Conservation (phyloP, 1,284 basidiomycete species). For the Blastosporella zonata region DNA sequence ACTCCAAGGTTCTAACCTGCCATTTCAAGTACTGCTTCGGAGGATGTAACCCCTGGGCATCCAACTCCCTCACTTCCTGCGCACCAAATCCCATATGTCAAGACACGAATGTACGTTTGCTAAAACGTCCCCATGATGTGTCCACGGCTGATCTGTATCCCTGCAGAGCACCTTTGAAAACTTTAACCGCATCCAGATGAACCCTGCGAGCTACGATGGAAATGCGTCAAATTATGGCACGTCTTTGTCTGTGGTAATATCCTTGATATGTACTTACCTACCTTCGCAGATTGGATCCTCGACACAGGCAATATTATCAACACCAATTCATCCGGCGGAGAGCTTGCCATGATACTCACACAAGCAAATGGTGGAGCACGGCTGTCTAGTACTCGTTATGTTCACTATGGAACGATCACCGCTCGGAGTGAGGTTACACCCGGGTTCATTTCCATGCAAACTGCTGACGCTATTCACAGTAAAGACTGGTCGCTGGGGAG, state of each 20-base stretch:
- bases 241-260: conserved; percentile 7
- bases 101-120: conserved; percentile 48
- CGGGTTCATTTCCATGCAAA: background rate
- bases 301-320: conserved; percentile 66
- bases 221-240: conserved; percentile 63
- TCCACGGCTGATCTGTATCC: background rate
- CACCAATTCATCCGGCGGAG: conserved; percentile 57
- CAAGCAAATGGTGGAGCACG: conserved; percentile 71
- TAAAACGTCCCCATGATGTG: background rate
- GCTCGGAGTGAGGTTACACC: conserved; percentile 48
- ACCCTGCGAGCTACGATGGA: conserved; percentile 64
- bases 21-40: conserved; percentile 66
- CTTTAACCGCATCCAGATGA: conserved; percentile 63
- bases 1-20: background rate
- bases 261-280: background rate
- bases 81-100: conserved; percentile 70
- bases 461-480: conserved; percentile 35
- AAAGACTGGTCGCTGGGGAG: conserved; percentile 68
- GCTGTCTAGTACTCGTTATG: conserved; percentile 74
- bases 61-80: conserved; percentile 64
- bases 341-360: conserved; percentile 64
- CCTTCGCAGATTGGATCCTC: conserved; percentile 64
- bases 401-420: conserved; percentile 79
- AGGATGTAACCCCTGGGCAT: conserved; percentile 77
- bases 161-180: conserved; percentile 61